Percentiles rank a stretch among this genome's conserved stretches.
Evolutionary conservation across 2,329 filamentous ascomycete species (phyloP).

Genomic region (Nigrograna mackinnonii): DNA sequence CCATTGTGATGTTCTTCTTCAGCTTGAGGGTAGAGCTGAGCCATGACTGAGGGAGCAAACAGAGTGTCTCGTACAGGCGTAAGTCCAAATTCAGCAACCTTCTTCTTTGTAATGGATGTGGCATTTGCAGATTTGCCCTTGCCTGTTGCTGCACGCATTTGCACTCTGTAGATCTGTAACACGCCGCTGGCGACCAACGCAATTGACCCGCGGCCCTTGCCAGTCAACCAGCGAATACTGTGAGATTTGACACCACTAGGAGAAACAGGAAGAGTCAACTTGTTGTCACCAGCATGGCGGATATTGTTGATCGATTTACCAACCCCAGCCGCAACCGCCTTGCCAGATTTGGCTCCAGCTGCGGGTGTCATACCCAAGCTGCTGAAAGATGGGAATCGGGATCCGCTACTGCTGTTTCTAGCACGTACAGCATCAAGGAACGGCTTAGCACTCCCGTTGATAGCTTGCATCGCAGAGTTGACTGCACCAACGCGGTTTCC

Average conservation of each 20-base stretch:
- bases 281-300: slow-evolving; percentile 75
- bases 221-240: slow-evolving; percentile 68
- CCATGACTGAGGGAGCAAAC: slow-evolving; percentile 32
- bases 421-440: slow-evolving; percentile 41
- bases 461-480: slow-evolving; percentile 45
- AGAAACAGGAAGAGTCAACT: slow-evolving; percentile 68
- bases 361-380: slow-evolving; percentile 45
- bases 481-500: slow-evolving; percentile 36
- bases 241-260: slow-evolving; percentile 57
- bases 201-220: slow-evolving; percentile 64
- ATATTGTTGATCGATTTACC: slow-evolving; percentile 73
- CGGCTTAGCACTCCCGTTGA: slow-evolving; percentile 48
- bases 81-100: slow-evolving; percentile 69
- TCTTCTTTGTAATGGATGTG: slow-evolving; percentile 54
- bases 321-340: slow-evolving; percentile 73
- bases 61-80: slow-evolving; percentile 64
- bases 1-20: slow-evolving; percentile 28
- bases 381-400: slow-evolving; percentile 37
- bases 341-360: slow-evolving; percentile 65
- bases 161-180: slow-evolving; percentile 67
- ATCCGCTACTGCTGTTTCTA: slow-evolving; percentile 32
- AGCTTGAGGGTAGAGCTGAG: slow-evolving; percentile 31
- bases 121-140: slow-evolving; percentile 45
- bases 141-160: slow-evolving; percentile 48
- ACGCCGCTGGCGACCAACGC: slow-evolving; percentile 68